phyloP scores from a whole-genome alignment of 352 stramenopile species.

The Globisporangium nodosum region DNA sequence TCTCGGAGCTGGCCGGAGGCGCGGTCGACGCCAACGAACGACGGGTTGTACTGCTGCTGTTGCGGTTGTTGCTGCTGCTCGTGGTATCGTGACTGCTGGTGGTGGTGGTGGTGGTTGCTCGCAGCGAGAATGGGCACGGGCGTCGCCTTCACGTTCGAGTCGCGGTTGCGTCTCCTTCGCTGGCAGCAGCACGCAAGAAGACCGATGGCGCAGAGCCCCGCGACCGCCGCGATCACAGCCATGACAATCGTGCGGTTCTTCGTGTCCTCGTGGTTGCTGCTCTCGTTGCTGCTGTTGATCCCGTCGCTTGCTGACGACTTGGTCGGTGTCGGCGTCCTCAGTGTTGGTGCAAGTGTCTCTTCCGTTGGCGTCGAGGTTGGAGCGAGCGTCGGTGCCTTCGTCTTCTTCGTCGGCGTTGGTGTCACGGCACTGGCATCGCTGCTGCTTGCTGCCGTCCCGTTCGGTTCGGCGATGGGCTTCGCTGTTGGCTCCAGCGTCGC shows the following conservation, averaged over 20 bases:
- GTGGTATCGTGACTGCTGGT: neutral
- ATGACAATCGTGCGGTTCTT: constrained; percentile 12
- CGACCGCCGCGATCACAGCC: constrained; percentile 9
- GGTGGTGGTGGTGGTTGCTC: neutral
- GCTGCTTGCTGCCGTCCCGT: neutral
- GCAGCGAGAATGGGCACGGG: constrained; percentile 2
- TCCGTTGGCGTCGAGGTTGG: constrained; percentile 1
- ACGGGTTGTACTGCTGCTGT: constrained; percentile 3
- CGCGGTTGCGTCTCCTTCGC: constrained; percentile 1
- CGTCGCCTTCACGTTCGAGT: constrained; percentile 7
- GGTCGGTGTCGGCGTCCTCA: constrained; percentile 3
- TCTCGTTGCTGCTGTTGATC: constrained; percentile 6
- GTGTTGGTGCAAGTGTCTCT: neutral
- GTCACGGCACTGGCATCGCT: neutral
- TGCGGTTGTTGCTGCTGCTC: neutral
- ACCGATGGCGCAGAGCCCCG: constrained; percentile 6
- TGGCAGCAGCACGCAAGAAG: constrained; percentile 12
- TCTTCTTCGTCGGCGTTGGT: constrained; percentile 6
- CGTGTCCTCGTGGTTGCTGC: neutral
- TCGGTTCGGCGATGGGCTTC: neutral
- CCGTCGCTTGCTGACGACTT: neutral
- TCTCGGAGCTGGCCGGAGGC: constrained; percentile 7
- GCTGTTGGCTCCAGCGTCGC: neutral
- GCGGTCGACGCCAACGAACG: constrained; percentile 4
- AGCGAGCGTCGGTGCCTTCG: constrained; percentile 6